These are phyloP conservation scores for Nyssa sinensis DNA, from an alignment of 148 eudicot genomes.

Conservation along the genomic window DNA sequence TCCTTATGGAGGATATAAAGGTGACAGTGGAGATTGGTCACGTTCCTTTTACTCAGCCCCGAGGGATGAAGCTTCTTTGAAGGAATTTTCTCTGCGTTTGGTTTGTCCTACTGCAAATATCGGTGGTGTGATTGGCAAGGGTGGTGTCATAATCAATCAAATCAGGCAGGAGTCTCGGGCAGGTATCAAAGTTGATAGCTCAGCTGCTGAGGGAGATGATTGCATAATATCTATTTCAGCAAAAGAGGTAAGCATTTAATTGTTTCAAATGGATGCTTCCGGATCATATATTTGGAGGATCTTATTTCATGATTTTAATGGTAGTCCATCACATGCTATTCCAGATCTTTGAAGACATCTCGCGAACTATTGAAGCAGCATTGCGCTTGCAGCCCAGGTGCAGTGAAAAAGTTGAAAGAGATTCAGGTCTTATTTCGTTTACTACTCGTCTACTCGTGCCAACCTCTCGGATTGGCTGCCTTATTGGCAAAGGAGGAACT, in stretches of 20 bases:
- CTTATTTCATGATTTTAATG: neutral
- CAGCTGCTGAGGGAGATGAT: constrained; percentile 79
- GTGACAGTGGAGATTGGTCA: constrained; percentile 71
- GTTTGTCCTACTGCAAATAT: constrained; percentile 80
- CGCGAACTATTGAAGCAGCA: constrained; percentile 95
- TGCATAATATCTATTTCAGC: constrained; percentile 75
- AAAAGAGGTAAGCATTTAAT: constrained; percentile 58
- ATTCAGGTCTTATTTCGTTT: constrained; percentile 80
- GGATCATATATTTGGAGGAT: neutral
- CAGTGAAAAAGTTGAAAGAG: constrained; percentile 96
- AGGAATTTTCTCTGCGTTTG: constrained; percentile 83
- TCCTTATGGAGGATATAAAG: constrained; percentile 80
- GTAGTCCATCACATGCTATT: constrained; percentile 7
- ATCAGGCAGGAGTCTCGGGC: constrained; percentile 93
- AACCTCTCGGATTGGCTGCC: constrained; percentile 78
- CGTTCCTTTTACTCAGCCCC: constrained; percentile 62
- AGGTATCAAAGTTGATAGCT: constrained; percentile 86
- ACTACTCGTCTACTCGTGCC: constrained; percentile 83
- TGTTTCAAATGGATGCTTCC: neutral
- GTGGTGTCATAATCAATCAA: constrained; percentile 88
- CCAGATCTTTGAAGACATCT: constrained; percentile 85
- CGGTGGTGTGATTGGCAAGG: constrained; percentile 98
- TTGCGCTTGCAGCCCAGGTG: constrained; percentile 91
- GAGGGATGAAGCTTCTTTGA: constrained; percentile 62
- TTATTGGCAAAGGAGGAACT: constrained; percentile 95